Evolutionary conservation across 192 early-diverging fungal species (phyloP), one percentile per base, ranked within the genome.

Genomic region (Backusella sp.): DNA sequence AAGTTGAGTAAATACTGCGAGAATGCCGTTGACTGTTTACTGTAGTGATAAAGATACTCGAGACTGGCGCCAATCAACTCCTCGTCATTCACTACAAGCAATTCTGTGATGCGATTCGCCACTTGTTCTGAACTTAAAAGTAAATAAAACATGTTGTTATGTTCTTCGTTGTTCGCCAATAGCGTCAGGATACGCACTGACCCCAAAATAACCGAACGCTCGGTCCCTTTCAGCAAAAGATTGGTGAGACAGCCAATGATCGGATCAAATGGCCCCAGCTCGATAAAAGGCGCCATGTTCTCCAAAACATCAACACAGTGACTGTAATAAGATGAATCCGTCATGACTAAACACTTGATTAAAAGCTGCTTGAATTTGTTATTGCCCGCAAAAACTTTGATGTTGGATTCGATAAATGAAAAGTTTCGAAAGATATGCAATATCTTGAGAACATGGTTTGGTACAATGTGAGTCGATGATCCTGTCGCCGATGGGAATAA

Each of bases 401-500:
- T 83, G 70, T 94, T 92, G 36, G 85, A 77, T 28, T 91, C 89
- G 32, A 88, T 72, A 78, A 94, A 92, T 1, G 92, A 92, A 49
- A 95, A 80, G 67, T 95, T 95, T 44, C 94, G 84, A 9, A 95
- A 76, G 44, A 95, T 86, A 62, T 94, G 92, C 44, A 95, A 32
- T 32, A 78, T 68, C 35, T 73, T 66, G 2, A 78, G 32, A 0
- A 53, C 69, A 6, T 52, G 21, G 23, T 77, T 52, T 32, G 49
- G 32, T 49, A 23, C 21, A 23, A 44, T 32, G 14, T 34, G 23
- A 11, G 5, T 17, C 30, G 46, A 14, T 62, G 28, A 32, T 32
- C 32, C 32, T 32, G 32, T 32, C 32, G 32, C 32, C 21, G n/a
- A 17, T 37, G 30, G 53, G 21, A 68, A 68, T 42, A 59, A 15